Conservation (phyloP, 2,329 filamentous ascomycete genomes). For the Epichloe uncinata region DNA sequence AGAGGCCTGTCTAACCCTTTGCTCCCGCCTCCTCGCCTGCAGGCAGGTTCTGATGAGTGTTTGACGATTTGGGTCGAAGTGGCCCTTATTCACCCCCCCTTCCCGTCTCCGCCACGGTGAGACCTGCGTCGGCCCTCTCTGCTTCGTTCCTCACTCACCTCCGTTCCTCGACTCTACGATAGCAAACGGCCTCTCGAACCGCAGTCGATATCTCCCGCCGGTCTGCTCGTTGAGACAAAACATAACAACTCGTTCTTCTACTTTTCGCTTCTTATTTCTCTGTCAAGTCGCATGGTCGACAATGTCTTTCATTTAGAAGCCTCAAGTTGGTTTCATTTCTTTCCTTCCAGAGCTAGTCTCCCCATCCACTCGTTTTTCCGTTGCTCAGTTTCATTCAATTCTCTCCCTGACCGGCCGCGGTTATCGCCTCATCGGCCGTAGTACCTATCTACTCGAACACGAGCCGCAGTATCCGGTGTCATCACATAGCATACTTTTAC, state of each 20-base stretch:
- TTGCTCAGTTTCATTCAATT: background rate
- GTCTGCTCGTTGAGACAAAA: constrained; percentile 5
- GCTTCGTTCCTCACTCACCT: constrained; percentile 4
- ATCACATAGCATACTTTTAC: background rate
- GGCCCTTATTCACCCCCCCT: constrained; percentile 1
- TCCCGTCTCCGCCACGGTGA: constrained; percentile 7
- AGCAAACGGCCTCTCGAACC: constrained; percentile 6
- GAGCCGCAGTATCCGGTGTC: constrained; percentile 4
- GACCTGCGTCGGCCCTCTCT: constrained; percentile 9
- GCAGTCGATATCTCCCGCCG: constrained; percentile 3
- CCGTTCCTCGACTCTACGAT: background rate
- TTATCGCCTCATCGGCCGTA: background rate
- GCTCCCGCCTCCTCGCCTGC: background rate
- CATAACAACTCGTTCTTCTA: background rate
- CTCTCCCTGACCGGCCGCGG: background rate
- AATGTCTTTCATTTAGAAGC: constrained; percentile 20
- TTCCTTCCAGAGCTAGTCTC: constrained; percentile 11
- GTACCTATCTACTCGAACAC: background rate
- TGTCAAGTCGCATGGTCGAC: constrained; percentile 14
- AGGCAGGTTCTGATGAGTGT: background rate
- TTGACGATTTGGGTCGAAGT: background rate
- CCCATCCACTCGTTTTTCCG: constrained; percentile 13
- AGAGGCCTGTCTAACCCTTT: background rate
- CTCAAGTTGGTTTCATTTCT: constrained; percentile 8
- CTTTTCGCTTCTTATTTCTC: constrained; percentile 9